Base-by-base conservation (phyloP, 2,329 filamentous ascomycete genomes). In the Colletotrichum lini region DNA sequence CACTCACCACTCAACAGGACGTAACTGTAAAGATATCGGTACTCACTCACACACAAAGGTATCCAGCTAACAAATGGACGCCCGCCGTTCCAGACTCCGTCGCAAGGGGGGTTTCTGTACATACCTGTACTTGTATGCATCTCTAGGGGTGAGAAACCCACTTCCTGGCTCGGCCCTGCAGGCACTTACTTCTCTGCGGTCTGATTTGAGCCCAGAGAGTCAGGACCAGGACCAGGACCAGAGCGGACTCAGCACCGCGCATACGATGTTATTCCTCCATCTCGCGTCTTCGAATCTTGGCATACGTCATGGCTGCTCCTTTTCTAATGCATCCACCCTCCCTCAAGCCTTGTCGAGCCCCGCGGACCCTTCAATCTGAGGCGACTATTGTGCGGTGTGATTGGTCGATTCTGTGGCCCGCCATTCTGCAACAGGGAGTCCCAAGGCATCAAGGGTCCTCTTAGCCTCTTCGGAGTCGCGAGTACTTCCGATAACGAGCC, bases 371-470 rank as follows among this genome's bases (percentile, higher is more conserved):
- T 71, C 45, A n/a, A 35, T 15, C 44, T 30, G 30, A 58, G 18
- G 26, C 8, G 6, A 26, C 40, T 9, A 7, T 47, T 15, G 10
- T 63, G 58, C 58, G 52, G 40, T 18, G 1, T 59, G 18, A 71
- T 16, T 71, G 65, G 68, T 16, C 35, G 26, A 35, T 4, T 0
- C 3, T 4, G n/a, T 38, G 3, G 13, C 23, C 56, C 57, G 35
- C 9, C 16, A 16, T 30, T 23, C 52, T 68, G 65, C 52, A 54
- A 52, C 42, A 62, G 52, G 58, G 23, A 64, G 21, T 44, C 68
- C 65, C 64, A 35, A 63, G 64, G 53, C 65, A 68, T 45, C 65
- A 71, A 68, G 68, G 68, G 68, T 71, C 68, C 45, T 67, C 30
- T 63, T 59, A 50, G 57, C 44, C 49, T 40, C 30, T 15, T 30